Percentiles rank a stretch among this genome's conserved stretches.
phyloP scores from a whole-genome alignment of 768 basidiomycete species.

The Cubamyces sp. region DNA sequence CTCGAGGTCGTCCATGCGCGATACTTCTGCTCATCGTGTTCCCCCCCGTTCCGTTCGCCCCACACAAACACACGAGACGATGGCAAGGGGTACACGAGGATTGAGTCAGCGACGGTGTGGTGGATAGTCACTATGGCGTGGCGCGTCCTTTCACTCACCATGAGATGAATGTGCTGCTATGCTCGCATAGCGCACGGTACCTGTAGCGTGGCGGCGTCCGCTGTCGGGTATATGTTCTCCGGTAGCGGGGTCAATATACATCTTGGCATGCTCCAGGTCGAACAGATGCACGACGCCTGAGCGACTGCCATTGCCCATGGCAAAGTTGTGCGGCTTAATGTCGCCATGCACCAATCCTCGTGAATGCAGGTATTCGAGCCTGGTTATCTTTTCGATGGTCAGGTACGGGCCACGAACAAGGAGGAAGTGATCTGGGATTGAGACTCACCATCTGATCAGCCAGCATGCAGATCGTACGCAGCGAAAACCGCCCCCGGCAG shows the following conservation, averaged over 20 bases:
- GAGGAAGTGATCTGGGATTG: background rate
- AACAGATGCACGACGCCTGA: constrained; percentile 22
- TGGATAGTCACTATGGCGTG: background rate
- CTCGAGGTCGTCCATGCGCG: constrained; percentile 34
- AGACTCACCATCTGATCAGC: constrained; percentile 30
- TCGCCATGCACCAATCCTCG: constrained; percentile 28
- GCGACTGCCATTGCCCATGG: constrained; percentile 17
- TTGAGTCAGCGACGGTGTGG: too few species aligned
- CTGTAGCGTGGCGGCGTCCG: constrained; percentile 13
- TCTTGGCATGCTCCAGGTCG: constrained; percentile 28
- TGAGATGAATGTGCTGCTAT: constrained; percentile 12
- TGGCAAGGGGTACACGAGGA: too few species aligned
- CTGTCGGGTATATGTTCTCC: constrained; percentile 26
- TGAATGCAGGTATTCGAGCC: constrained; percentile 27
- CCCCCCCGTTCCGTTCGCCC: too few species aligned
- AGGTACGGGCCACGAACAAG: too few species aligned
- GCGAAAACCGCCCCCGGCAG: constrained; percentile 25
- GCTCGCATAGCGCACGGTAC: constrained; percentile 26
- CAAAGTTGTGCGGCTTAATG: constrained; percentile 32
- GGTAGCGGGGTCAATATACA: constrained; percentile 19
- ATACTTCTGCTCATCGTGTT: constrained; percentile 15
- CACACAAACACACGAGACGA: background rate
- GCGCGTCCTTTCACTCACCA: constrained; percentile 2
- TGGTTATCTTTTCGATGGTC: constrained; percentile 23
- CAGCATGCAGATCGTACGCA: constrained; percentile 32